Conservation (phyloP, 768 basidiomycete genomes). For the Lentinula detonsa region DNA sequence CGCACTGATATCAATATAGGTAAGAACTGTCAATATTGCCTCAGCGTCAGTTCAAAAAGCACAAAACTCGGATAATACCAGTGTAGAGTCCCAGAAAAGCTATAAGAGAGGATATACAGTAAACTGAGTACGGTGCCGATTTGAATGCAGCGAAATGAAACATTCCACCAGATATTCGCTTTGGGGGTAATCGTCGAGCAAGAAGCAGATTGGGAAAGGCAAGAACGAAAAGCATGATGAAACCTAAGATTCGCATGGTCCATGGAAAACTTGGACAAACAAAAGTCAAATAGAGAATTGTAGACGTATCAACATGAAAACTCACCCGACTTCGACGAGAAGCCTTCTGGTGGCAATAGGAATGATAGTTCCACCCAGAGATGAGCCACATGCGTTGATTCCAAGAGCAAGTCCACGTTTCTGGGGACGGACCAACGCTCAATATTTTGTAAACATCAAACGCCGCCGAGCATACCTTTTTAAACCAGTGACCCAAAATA, state of each 20-base stretch:
- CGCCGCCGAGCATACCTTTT: constrained; percentile 20
- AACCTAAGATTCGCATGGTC: constrained; percentile 69
- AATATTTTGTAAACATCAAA: neutral
- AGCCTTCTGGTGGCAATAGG: constrained; percentile 58
- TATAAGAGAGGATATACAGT: constrained; percentile 48
- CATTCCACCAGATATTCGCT: constrained; percentile 48
- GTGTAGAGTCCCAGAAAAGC: constrained; percentile 70
- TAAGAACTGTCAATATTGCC: constrained; percentile 24
- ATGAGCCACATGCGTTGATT: constrained; percentile 59
- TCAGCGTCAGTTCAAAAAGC: neutral
- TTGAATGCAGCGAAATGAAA: constrained; percentile 50
- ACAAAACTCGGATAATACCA: constrained; percentile 19
- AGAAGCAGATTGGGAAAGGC: constrained; percentile 50
- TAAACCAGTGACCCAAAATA: constrained; percentile 71
- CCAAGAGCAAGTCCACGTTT: constrained; percentile 58
- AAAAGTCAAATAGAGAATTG: constrained; percentile 13
- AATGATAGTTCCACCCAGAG: constrained; percentile 62
- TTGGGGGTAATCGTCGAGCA: constrained; percentile 51
- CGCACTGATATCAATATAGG: constrained; percentile 49
- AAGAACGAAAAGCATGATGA: constrained; percentile 49
- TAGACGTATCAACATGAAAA: constrained; percentile 15
- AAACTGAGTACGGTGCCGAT: constrained; percentile 47
- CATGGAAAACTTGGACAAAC: constrained; percentile 44
- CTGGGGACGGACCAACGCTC: neutral
- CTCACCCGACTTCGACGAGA: constrained; percentile 39